These are phyloP conservation scores for Fusarium pininemorale DNA, from an alignment of 2,329 filamentous ascomycete species.

Conservation along the genomic window DNA sequence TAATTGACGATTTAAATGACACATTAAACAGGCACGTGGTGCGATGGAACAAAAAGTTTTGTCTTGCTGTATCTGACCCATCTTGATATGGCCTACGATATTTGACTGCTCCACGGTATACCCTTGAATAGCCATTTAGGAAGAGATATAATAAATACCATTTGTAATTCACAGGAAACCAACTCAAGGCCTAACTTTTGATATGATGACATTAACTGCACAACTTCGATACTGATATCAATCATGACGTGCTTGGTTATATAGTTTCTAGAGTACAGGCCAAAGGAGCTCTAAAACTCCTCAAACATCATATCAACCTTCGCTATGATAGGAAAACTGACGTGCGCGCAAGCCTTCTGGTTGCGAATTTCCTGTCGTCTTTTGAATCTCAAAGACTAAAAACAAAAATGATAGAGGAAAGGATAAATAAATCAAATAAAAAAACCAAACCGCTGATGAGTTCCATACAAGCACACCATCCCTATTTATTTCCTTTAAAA, in stretches of 20 bases:
- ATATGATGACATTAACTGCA: neutral
- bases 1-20: slow-evolving; percentile 40
- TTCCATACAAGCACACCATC: slow-evolving; percentile 24
- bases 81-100: slow-evolving; percentile 31
- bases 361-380: slow-evolving; percentile 13
- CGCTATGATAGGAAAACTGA: slow-evolving; percentile 6
- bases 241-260: slow-evolving; percentile 31
- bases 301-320: slow-evolving; percentile 13
- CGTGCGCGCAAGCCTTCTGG: slow-evolving; percentile 8
- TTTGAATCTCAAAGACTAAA: slow-evolving; percentile 24
- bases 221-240: slow-evolving; percentile 11
- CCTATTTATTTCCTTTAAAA: neutral
- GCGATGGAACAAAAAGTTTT: slow-evolving; percentile 36
- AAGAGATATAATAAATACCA: slow-evolving; percentile 25
- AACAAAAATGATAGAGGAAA: slow-evolving; percentile 14
- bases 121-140: slow-evolving; percentile 25
- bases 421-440: neutral
- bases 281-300: slow-evolving; percentile 16
- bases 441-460: slow-evolving; percentile 33
- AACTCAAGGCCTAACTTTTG: neutral
- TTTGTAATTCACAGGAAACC: slow-evolving; percentile 26
- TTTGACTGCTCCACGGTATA: slow-evolving; percentile 29
- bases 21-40: slow-evolving; percentile 22
- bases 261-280: slow-evolving; percentile 41
- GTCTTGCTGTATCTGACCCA: slow-evolving; percentile 20